Conservation (phyloP, 108 stramenopile genomes). For the Stephanodiscus minutulus region DNA sequence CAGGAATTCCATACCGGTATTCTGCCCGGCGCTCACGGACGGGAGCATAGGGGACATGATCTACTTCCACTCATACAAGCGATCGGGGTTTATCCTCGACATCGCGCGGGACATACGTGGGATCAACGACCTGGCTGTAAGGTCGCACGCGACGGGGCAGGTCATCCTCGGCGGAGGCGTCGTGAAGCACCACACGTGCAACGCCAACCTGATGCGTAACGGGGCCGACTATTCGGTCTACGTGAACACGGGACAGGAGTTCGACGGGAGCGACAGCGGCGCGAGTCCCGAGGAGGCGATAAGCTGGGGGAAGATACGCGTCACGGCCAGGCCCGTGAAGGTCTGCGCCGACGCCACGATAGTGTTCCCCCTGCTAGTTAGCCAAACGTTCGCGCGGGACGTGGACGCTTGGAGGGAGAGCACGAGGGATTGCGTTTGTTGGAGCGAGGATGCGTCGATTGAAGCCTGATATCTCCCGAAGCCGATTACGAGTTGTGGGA, state of each 20-base stretch:
- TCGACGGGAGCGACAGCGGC: conserved; percentile 98
- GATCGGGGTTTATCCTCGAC: conserved; percentile 93
- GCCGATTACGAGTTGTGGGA: too few species aligned
- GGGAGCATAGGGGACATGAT: conserved; percentile 99
- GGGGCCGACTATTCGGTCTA: conserved; percentile 99
- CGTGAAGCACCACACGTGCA: conserved; percentile 99
- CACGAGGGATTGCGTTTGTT: conserved; percentile 70
- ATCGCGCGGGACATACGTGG: conserved; percentile 93
- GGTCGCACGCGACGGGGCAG: conserved; percentile 93
- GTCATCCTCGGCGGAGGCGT: conserved; percentile 98
- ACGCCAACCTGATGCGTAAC: conserved; percentile 99
- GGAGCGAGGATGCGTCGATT: conserved; percentile 62
- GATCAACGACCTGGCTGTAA: conserved; percentile 95
- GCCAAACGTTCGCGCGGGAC: conserved; percentile 97
- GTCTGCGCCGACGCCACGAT: conserved; percentile 95
- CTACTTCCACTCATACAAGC: conserved; percentile 99
- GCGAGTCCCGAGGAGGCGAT: conserved; percentile 98
- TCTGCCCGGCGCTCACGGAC: conserved; percentile 99
- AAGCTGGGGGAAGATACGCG: conserved; percentile 97
- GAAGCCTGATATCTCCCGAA: too few species aligned
- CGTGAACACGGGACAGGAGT: conserved; percentile 97
- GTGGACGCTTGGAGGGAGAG: conserved; percentile 80
- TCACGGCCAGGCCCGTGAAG: conserved; percentile 95
- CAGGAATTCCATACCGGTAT: conserved; percentile 97
- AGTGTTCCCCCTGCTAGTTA: conserved; percentile 95